Evolutionary conservation across 2,329 filamentous ascomycete genomes (phyloP), one percentile per base, ranked within the genome.

Genomic region (Dichotomopilus funicola): DNA sequence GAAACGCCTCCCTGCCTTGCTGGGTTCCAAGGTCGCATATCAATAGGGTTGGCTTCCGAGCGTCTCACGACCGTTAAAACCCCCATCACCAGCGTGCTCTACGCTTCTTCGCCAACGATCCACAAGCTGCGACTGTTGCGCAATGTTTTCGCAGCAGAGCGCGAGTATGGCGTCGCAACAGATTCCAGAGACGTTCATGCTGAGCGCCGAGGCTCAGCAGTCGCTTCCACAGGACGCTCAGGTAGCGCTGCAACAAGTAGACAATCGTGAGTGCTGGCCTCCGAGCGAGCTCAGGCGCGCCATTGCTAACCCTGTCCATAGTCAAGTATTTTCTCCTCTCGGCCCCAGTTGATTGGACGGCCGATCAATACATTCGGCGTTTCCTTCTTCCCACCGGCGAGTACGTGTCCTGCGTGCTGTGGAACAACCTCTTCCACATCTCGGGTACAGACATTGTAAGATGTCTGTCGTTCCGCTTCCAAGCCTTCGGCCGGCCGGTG

Each of bases 301-400:
- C 6, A 45, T 7, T 31, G 51, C 58, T 61, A 54, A 61, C 53
- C 31, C 34, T 5, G 12, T 54, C 56, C 61, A 34, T 70, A 96
- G 91, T 99, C 68, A 99, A 99, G 83, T 99, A 97, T 76, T 99
- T 99, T 74, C 88, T 99, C 74, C 95, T 99, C 66, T 99, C 94
- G 45, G 94, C 94, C 42, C 94, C 94, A 40, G 94, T 97, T 64
- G 94, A 99, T 76, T 99, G 94, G 94, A 88, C 89, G 66, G 86
- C 87, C 49, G 92, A 97, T 68, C 92, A 97, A 75, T 95, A 96
- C 70, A 97, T 99, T 68, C 86, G 94, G 65, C 85, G 94, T 64
- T 99, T 97, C 70, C 81, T 99, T 59, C 79, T 99, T 58, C 94
- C 94, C 9, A 99, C 94, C 9, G 94, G 94, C 73, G 94, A 99